phyloP scores from a whole-genome alignment of 805 yeast species.

The Torulaspora gathmanii region DNA sequence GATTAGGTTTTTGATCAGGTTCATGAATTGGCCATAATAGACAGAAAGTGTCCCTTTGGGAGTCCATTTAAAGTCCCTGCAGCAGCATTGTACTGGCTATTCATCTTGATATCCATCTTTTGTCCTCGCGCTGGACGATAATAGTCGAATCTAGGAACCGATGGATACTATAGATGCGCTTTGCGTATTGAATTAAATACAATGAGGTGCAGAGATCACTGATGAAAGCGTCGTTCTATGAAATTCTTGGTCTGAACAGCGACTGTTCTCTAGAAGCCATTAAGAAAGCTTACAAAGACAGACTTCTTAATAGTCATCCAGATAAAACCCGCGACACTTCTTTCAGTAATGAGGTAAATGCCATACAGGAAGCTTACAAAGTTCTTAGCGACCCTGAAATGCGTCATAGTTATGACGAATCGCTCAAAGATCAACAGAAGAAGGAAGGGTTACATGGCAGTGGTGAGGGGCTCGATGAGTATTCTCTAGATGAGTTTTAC shows the following conservation, averaged over 20 bases:
- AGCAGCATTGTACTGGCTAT: too few relatives aligned
- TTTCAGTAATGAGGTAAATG: constrained; percentile 38
- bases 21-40: too few relatives aligned
- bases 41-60: too few relatives aligned
- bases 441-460: constrained; percentile 35
- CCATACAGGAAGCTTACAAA: constrained; percentile 62
- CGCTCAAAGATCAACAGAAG: constrained; percentile 36
- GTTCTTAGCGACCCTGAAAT: constrained; percentile 41
- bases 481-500: constrained; percentile 59
- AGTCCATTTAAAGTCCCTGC: too few relatives aligned
- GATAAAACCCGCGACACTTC: constrained; percentile 47
- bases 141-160: not conserved
- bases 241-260: constrained; percentile 49
- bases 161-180: not conserved
- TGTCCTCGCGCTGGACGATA: not conserved
- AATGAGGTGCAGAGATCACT: not conserved
- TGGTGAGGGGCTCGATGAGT: constrained; percentile 68
- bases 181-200: not conserved
- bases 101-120: too few relatives aligned
- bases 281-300: constrained; percentile 57
- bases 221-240: constrained; percentile 43
- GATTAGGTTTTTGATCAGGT: too few relatives aligned
- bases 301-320: constrained; percentile 67
- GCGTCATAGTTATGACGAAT: constrained; percentile 50
- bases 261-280: constrained; percentile 41